These are phyloP conservation scores for Quercus berberidifolia DNA, from an alignment of 306 rosid species.

Conservation along the genomic window DNA sequence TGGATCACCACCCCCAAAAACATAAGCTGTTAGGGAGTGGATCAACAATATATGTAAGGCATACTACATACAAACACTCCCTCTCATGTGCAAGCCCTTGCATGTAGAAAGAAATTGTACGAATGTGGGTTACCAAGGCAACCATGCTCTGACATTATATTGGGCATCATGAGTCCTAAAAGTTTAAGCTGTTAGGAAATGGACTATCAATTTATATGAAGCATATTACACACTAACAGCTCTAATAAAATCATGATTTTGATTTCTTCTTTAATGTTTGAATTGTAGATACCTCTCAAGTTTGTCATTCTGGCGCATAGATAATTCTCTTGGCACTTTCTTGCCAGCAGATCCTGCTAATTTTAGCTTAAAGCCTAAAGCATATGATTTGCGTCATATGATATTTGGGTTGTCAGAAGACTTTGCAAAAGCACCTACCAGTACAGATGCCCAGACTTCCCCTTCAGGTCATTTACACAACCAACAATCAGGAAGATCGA, in stretches of 20 bases:
- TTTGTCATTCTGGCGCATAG: conserved; percentile 86
- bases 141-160: neutral
- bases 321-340: conserved; percentile 87
- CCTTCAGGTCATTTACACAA: conserved; percentile 31
- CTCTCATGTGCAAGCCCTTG: neutral
- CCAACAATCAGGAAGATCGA: conserved; percentile 38
- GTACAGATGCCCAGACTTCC: conserved; percentile 37
- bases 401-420: conserved; percentile 64
- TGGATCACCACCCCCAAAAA: neutral
- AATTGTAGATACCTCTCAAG: conserved; percentile 51
- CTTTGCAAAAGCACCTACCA: conserved; percentile 28
- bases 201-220: neutral
- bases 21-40: neutral
- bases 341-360: conserved; percentile 71
- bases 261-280: neutral
- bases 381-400: conserved; percentile 72
- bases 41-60: neutral
- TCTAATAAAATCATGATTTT: neutral
- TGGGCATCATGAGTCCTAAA: neutral
- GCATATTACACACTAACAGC: neutral
- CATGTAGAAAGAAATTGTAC: neutral
- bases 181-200: neutral
- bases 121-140: neutral
- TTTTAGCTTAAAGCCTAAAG: conserved; percentile 47
- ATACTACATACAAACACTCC: neutral